Evolutionary conservation across 2,329 filamentous ascomycete species (phyloP).

Genomic region (Cryphonectria japonica): DNA sequence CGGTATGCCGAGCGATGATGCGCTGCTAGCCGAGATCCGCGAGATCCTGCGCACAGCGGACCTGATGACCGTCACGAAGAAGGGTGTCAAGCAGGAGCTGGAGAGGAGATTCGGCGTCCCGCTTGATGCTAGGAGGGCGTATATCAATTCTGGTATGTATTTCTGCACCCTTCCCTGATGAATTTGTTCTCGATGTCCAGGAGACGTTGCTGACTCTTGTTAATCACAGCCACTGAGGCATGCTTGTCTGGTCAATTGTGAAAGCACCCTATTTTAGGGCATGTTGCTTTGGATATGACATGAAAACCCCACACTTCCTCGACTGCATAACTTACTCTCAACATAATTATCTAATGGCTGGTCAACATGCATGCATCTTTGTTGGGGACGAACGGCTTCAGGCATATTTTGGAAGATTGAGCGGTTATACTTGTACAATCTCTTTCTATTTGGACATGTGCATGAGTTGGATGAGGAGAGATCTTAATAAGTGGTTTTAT

Average conservation of each 20-base stretch:
- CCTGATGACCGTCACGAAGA: conserved; percentile 98
- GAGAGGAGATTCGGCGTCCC: conserved; percentile 87
- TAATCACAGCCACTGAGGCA: conserved; percentile 69
- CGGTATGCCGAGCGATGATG: conserved; percentile 84
- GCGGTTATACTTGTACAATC: conserved; percentile 12
- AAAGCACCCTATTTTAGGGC: conserved; percentile 27
- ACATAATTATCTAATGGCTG: conserved; percentile 29
- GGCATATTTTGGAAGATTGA: background rate
- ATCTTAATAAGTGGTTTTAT: background rate
- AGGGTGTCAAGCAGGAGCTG: conserved; percentile 92
- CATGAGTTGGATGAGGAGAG: conserved; percentile 7
- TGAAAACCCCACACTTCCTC: conserved; percentile 11
- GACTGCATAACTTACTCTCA: conserved; percentile 10
- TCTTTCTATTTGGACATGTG: background rate
- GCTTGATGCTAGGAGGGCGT: conserved; percentile 85
- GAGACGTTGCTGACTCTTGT: conserved; percentile 37
- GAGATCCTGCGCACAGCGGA: conserved; percentile 91
- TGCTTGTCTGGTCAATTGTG: conserved; percentile 77
- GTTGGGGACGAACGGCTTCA: background rate
- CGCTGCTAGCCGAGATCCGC: conserved; percentile 88
- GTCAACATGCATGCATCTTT: conserved; percentile 11
- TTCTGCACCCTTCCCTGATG: conserved; percentile 2
- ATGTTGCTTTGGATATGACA: conserved; percentile 7
- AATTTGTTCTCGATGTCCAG: background rate
- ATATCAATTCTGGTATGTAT: conserved; percentile 87